Conservation (phyloP, 768 basidiomycete genomes). For the Panaeolus papilionaceus region DNA sequence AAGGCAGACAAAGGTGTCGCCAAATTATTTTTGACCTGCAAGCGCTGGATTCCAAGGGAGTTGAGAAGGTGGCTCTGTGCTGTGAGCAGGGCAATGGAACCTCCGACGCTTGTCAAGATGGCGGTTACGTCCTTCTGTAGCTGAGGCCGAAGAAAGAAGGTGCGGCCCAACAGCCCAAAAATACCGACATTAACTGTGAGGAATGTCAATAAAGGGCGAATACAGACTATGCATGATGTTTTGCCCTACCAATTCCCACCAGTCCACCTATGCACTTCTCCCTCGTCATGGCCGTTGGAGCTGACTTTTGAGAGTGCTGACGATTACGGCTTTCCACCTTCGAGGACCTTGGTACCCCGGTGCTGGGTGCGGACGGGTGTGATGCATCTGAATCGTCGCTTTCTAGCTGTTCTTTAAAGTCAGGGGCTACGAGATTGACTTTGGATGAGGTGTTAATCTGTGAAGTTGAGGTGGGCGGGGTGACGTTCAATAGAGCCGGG, state of each 20-base stretch:
- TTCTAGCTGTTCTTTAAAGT: conserved; percentile 53
- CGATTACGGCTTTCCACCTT: not conserved
- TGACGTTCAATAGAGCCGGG: conserved; percentile 64
- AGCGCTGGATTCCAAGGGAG: not conserved
- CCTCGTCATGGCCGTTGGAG: not conserved
- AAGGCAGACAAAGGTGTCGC: not conserved
- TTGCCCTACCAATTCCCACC: conserved; percentile 62
- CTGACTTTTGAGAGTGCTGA: not conserved
- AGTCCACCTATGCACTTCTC: conserved; percentile 64
- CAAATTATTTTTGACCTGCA: not conserved
- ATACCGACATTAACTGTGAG: conserved; percentile 73
- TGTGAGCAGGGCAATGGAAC: conserved; percentile 61
- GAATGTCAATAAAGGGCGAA: conserved; percentile 2
- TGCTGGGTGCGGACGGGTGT: not conserved
- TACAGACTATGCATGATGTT: not conserved
- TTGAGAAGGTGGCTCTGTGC: conserved; percentile 41
- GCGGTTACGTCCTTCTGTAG: conserved; percentile 62
- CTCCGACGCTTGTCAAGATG: conserved; percentile 58
- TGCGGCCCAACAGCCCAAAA: conserved; percentile 63
- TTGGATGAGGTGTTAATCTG: conserved; percentile 57
- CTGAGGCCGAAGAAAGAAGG: conserved; percentile 65
- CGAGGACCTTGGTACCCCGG: not conserved
- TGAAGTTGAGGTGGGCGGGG: conserved; percentile 41
- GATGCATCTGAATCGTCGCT: conserved; percentile 38
- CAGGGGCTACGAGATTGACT: conserved; percentile 58